Evolutionary conservation across 2,329 filamentous ascomycete species (phyloP).

Genomic region (Fusarium euwallaceae): DNA sequence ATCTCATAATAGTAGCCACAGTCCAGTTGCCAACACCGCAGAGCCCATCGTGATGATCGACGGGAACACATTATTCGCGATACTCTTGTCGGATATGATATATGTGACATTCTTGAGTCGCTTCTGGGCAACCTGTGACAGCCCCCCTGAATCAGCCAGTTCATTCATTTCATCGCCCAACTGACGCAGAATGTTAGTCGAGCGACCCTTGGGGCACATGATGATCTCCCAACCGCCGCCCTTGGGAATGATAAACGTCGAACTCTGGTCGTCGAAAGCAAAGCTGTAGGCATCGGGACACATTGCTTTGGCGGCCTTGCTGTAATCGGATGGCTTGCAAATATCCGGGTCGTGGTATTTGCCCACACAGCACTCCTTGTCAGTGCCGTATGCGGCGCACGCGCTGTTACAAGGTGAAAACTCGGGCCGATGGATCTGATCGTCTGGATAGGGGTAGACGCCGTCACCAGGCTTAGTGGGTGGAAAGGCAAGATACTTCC

Average conservation of each 20-base stretch:
- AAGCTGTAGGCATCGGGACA: constrained; percentile 90
- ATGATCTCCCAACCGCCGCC: constrained; percentile 84
- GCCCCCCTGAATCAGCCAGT: constrained; percentile 58
- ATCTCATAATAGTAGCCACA: constrained; percentile 39
- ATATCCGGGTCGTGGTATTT: constrained; percentile 71
- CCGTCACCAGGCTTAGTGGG: constrained; percentile 80
- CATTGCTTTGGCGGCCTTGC: constrained; percentile 76
- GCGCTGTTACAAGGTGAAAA: constrained; percentile 86
- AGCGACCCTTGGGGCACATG: constrained; percentile 77
- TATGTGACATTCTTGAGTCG: constrained; percentile 52
- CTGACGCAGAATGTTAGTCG: constrained; percentile 69
- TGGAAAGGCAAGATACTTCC: constrained; percentile 77
- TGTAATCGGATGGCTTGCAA: constrained; percentile 78
- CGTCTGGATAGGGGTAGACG: constrained; percentile 85
- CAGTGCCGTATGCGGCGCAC: constrained; percentile 76
- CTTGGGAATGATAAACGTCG: constrained; percentile 72
- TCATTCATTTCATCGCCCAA: constrained; percentile 63
- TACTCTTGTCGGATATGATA: constrained; percentile 50
- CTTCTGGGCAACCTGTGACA: constrained; percentile 51
- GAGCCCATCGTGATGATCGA: constrained; percentile 21
- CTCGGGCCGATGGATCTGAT: constrained; percentile 75
- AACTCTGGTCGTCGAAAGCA: constrained; percentile 71
- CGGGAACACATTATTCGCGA: constrained; percentile 39
- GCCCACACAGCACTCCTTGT: constrained; percentile 82
- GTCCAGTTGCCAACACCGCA: constrained; percentile 19